These are phyloP conservation scores for Nannizziopsis arthrosporioides DNA, from an alignment of 2,329 filamentous ascomycete species.

Conservation along the genomic window DNA sequence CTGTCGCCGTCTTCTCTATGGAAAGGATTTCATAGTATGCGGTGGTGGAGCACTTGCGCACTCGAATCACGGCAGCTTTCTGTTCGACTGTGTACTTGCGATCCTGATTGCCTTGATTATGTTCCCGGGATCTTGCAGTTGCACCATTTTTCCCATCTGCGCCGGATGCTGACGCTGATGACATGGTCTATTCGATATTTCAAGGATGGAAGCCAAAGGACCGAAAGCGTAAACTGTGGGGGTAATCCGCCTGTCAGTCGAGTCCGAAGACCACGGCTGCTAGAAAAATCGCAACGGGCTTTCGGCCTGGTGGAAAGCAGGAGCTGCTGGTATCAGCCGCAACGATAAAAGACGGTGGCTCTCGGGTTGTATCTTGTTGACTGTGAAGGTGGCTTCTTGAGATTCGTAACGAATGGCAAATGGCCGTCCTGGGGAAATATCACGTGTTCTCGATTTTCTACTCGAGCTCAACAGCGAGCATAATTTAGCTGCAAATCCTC, in stretches of 20 bases:
- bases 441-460: neutral
- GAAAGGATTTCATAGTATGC: conserved; percentile 93
- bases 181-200: conserved; percentile 21
- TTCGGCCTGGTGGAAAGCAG: no score
- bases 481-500: neutral
- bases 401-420: no score
- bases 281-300: no score
- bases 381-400: no score
- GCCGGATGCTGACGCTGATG: conserved; percentile 38
- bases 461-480: neutral
- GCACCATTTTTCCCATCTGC: conserved; percentile 33
- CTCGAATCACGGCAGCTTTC: conserved; percentile 79
- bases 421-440: neutral
- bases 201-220: neutral
- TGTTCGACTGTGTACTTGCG: conserved; percentile 73
- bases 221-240: neutral
- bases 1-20: conserved; percentile 55
- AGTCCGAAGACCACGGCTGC: no score
- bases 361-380: no score
- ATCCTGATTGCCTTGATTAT: conserved; percentile 42
- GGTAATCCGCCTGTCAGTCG: no score
- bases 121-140: conserved; percentile 35
- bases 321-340: no score
- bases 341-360: no score
- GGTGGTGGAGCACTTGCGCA: conserved; percentile 70